These are phyloP conservation scores for Tetrastigma voinierianum DNA, from an alignment of 164 flowering plant species.

Conservation along the genomic window DNA sequence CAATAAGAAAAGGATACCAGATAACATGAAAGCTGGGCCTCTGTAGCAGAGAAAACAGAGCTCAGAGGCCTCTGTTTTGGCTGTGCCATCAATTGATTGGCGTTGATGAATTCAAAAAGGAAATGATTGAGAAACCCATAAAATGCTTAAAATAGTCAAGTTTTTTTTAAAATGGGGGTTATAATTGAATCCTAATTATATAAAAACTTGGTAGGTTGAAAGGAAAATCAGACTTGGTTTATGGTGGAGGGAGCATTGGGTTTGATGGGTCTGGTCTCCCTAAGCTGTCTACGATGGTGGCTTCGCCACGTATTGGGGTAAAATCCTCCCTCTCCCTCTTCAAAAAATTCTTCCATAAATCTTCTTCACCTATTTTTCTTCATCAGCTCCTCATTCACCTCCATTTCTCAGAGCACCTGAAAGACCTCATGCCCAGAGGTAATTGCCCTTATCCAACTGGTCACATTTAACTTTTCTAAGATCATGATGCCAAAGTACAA, in stretches of 20 bases:
- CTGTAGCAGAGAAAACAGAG: no score
- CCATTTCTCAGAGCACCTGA: constrained; percentile 57
- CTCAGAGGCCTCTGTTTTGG: no score
- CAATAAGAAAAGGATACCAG: no score
- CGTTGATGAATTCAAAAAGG: no score
- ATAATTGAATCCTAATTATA: neutral
- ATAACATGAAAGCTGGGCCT: no score
- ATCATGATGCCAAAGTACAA: no score
- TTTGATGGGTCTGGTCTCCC: constrained; percentile 79
- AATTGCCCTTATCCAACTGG: neutral
- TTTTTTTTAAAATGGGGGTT: neutral
- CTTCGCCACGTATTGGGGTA: constrained; percentile 81
- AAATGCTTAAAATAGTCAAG: neutral
- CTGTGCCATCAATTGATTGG: no score
- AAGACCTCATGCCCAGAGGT: constrained; percentile 84
- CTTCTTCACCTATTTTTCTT: neutral
- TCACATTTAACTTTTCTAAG: no score
- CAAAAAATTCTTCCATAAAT: neutral
- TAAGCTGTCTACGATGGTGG: constrained; percentile 83
- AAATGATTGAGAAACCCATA: no score
- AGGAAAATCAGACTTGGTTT: constrained; percentile 72
- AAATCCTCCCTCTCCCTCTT: neutral
- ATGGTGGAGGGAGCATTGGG: constrained; percentile 83
- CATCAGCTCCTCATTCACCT: neutral
- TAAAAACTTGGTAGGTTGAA: constrained; percentile 39